Evolutionary conservation across 768 basidiomycete species (phyloP).

Genomic region (Amanita phalloides): DNA sequence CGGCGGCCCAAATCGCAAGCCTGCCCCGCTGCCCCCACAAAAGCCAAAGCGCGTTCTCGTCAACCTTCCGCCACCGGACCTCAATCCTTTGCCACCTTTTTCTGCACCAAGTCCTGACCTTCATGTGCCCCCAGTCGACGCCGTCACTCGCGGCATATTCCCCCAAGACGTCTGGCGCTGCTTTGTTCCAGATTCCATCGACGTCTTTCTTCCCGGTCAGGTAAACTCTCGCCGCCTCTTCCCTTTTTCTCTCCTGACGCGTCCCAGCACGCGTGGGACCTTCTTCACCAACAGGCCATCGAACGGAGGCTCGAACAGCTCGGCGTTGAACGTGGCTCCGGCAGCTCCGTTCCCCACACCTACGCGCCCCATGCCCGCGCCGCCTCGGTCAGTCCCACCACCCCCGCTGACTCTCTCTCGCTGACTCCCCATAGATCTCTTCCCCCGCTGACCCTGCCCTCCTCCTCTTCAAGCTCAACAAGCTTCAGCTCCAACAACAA

Average conservation of each 20-base stretch:
- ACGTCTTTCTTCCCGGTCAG: conserved; percentile 79
- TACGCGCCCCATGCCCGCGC: conserved; percentile 74
- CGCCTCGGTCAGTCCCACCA: conserved; percentile 54
- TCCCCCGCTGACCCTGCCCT: conserved; percentile 85
- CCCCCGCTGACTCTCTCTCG: conserved; percentile 13
- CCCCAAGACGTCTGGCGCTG: conserved; percentile 56
- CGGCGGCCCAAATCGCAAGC: conserved; percentile 71
- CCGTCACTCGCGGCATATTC: conserved; percentile 41
- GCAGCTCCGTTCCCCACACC: conserved; percentile 45
- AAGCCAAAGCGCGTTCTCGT: conserved; percentile 63
- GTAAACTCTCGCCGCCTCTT: conserved; percentile 25
- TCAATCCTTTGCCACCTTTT: not conserved
- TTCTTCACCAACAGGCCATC: conserved; percentile 56
- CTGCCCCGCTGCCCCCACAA: conserved; percentile 53
- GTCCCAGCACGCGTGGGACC: conserved; percentile 61
- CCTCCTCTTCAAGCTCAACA: conserved; percentile 74
- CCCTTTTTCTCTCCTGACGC: conserved; percentile 5
- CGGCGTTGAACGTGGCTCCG: conserved; percentile 62
- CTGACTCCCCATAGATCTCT: conserved; percentile 50
- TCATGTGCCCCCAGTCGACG: conserved; percentile 17
- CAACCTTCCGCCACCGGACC: conserved; percentile 38
- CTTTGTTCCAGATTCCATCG: conserved; percentile 53
- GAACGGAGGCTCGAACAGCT: conserved; percentile 76
- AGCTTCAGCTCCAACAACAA: conserved; percentile 71
- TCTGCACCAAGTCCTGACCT: not conserved